Evolutionary conservation across 1,284 basidiomycete species (phyloP), one percentile per base, ranked within the genome.

Genomic region (Rhodofomes roseus): DNA sequence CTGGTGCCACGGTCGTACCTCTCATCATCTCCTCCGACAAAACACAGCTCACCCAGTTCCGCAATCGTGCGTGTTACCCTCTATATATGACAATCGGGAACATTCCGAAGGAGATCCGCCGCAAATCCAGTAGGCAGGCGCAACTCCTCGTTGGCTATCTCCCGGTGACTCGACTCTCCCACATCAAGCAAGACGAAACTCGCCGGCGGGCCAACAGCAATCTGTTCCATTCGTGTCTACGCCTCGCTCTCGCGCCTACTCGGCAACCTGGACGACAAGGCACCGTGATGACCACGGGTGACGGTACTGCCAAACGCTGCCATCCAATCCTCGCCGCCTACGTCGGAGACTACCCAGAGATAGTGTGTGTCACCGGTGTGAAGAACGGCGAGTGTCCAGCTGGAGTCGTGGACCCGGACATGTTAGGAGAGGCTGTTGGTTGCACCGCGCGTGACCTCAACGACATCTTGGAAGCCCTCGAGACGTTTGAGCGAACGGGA

Each of bases 1-100:
- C 71, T 7, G 74, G 77, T 1, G 71, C 71, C 0, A 79, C 77
- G 1, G 71, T 78, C 25, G 63, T 77, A 4, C 78, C 78, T 1
- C 62, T 80, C 37, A 76, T 80, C 31, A 64, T 79, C 6, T 76
- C 74, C 0, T 71, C 76, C 0, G 76, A 78, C 62, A 78, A 78
- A 60, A 77, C 72, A 0, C 74, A 75, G 53, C 36, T 77, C 0
- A 76, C 62, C 7, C 37, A 59, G 1, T 79, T 78, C 58, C 54
- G 71, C 1, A 74, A 74, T 59, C 79, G 78, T 60, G 62, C 66
- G 9, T 76, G 75, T 1, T 79, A 78, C 60, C 77, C 76, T 0
- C 65, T 80, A 0, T 79, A 79, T 55, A 57, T 81, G 18, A 79
- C 76, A 0, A 76, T 81, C 44, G 77, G 79, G 1, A 41, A 41